Evolutionary conservation across 495 filamentous ascomycete genomes (phyloP).

Genomic region (Penicillium soppii): DNA sequence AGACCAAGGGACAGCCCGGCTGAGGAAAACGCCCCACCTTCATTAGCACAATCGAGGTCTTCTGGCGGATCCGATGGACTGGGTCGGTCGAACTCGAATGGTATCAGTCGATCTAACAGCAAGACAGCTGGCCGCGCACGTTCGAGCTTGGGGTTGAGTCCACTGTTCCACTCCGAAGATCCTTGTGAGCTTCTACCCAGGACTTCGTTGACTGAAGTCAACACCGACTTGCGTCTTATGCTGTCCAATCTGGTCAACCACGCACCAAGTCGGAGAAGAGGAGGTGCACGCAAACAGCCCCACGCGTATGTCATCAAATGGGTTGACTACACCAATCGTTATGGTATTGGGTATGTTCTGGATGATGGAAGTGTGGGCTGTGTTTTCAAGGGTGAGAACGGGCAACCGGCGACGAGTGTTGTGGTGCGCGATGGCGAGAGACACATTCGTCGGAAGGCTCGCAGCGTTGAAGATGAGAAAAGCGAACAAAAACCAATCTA

Average conservation of each 20-base stretch:
- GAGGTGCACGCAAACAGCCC: slow-evolving; percentile 30
- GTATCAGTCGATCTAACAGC: slow-evolving; percentile 29
- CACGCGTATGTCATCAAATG: slow-evolving; percentile 73
- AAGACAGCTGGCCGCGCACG: slow-evolving; percentile 36
- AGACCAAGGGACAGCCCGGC: slow-evolving; percentile 10
- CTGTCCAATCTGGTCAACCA: slow-evolving; percentile 38
- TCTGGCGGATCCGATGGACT: not conserved
- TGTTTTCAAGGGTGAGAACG: slow-evolving; percentile 66
- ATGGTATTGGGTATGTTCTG: slow-evolving; percentile 81
- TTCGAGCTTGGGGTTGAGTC: slow-evolving; percentile 39
- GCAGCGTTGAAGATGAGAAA: slow-evolving; percentile 51
- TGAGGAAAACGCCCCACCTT: slow-evolving; percentile 4
- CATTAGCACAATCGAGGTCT: not conserved
- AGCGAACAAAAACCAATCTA: slow-evolving; percentile 51
- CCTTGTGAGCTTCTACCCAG: slow-evolving; percentile 35
- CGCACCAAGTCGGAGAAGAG: slow-evolving; percentile 34
- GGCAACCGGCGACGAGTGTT: slow-evolving; percentile 62
- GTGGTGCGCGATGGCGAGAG: slow-evolving; percentile 63
- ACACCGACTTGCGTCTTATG: slow-evolving; percentile 42
- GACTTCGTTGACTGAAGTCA: slow-evolving; percentile 42
- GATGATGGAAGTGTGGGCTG: slow-evolving; percentile 83
- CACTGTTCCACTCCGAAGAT: slow-evolving; percentile 41
- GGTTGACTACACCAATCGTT: slow-evolving; percentile 94
- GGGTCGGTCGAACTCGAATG: slow-evolving; percentile 13
- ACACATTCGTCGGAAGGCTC: slow-evolving; percentile 47